Evolutionary conservation across 192 early-diverging fungal species (phyloP).

Genomic region (Funneliformis geosporum): DNA sequence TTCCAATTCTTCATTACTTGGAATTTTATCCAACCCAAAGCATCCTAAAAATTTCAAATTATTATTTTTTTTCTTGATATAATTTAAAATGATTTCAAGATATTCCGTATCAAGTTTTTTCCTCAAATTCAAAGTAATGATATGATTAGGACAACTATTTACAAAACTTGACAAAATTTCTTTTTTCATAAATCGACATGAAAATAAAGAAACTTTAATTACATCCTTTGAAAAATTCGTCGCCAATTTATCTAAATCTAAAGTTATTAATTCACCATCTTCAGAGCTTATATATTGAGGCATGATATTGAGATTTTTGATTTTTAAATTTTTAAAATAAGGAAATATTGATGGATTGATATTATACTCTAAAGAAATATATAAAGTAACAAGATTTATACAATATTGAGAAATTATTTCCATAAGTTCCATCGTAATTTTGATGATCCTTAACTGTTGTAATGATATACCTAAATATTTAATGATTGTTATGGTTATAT

Average conservation of each 20-base stretch:
- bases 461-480: not conserved
- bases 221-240: not conserved
- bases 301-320: not conserved
- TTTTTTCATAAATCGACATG: not conserved
- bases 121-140: not conserved
- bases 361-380: not conserved
- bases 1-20: not conserved
- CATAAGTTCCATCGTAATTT: not conserved
- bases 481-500: not conserved
- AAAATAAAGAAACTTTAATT: not conserved
- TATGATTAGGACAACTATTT: not conserved
- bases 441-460: not conserved
- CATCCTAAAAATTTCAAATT: not conserved
- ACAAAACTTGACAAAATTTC: not conserved
- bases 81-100: not conserved
- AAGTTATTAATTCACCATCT: not conserved
- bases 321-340: not conserved
- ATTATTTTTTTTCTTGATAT: not conserved
- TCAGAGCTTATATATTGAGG: not conserved
- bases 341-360: not conserved
- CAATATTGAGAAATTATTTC: not conserved
- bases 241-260: not conserved
- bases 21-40: not conserved
- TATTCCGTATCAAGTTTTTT: not conserved
- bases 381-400: not conserved